A percentile compares a stretch with the other conserved stretches of the same genome.
Conservation (phyloP, 345 rosid species). For the Salix brachista region DNA sequence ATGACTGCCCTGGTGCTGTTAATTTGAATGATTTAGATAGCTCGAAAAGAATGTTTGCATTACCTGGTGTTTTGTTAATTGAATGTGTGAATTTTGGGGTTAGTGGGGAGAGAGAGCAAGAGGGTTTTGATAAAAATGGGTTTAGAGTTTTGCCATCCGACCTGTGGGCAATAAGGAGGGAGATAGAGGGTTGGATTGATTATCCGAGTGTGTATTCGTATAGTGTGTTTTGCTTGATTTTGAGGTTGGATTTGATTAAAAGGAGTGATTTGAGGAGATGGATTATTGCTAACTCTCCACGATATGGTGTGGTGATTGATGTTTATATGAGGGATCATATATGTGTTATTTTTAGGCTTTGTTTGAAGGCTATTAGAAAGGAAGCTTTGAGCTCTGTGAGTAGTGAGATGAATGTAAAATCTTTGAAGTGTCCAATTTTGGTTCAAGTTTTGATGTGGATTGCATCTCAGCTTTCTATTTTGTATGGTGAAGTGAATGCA, state of each 20-base stretch:
- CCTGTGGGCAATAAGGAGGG: slow-evolving; percentile 44
- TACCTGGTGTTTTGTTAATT: slow-evolving; percentile 52
- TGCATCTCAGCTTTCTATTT: slow-evolving; percentile 60
- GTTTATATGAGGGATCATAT: slow-evolving; percentile 64
- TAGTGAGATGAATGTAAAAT: slow-evolving; percentile 21
- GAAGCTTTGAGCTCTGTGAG: slow-evolving; percentile 52
- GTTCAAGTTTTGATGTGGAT: slow-evolving; percentile 62
- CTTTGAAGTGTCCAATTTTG: slow-evolving; percentile 45
- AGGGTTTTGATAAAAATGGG: slow-evolving; percentile 9
- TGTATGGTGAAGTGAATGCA: slow-evolving; percentile 63
- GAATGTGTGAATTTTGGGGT: slow-evolving; percentile 51
- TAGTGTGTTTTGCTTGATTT: slow-evolving; percentile 41
- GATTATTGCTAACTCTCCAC: slow-evolving; percentile 57
- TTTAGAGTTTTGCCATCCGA: slow-evolving; percentile 59
- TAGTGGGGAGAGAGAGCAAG: slow-evolving; percentile 17
- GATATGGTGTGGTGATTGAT: slow-evolving; percentile 64
- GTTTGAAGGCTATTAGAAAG: slow-evolving; percentile 57
- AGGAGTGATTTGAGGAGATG: slow-evolving; percentile 43
- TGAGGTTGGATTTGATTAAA: slow-evolving; percentile 25
- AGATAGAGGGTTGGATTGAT: slow-evolving; percentile 67
- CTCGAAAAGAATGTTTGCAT: slow-evolving; percentile 27
- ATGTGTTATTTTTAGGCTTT: slow-evolving; percentile 47
- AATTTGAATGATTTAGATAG: slow-evolving; percentile 34
- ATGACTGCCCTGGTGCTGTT: slow-evolving; percentile 68
- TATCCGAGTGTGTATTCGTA: slow-evolving; percentile 49